Evolutionary conservation across 2,329 filamentous ascomycete species (phyloP), one percentile per base, ranked within the genome.

Genomic region (Fusarium sp.): DNA sequence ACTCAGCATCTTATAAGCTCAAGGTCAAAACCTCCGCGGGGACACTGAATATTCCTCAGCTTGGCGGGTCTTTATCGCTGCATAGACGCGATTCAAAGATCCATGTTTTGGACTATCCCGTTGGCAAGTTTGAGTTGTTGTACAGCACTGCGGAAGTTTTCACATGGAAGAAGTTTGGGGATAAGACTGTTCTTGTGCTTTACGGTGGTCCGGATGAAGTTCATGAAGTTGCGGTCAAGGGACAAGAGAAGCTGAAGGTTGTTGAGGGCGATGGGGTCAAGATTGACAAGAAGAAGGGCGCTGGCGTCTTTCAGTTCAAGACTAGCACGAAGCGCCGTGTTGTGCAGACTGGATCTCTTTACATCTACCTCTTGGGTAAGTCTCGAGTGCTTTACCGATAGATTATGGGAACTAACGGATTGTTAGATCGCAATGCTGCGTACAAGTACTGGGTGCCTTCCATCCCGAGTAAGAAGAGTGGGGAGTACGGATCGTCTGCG

Each of bases 141-240:
- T 94, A 93, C 80, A 93, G 90, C 0, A 91, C 92, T 5, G 90
- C 90, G 0, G 92, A 94, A 76, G 88, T 94, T 31, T 90, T 91
- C 70, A 93, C 91, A 0, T 92, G 91, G 89, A 91, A 94, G 79
- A 86, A 88, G 58, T 90, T 91, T 67, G 85, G 84, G 0, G 82
- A 87, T 44, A 88, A 87, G 79, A 91, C 89, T 20, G 87, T 90
- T 2, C 80, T 93, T 5, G 81, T 94, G 4, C 81, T 94, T 7
- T 94, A 93, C 72, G 90, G 90, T 7, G 90, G 89, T 1, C 83
- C 87, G 1, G 85, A 85, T 20, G 92, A 94, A 75, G 82, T 84
- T 4, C 90, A 93, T 69, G 92, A 94, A 75, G 82, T 93, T 36
- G 88, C 88, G 1, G 77, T 91, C 24, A 80, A 81, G 22, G 77